Percentiles rank a stretch among this genome's conserved stretches.
Conservation (phyloP, 345 rosid genomes). For the Linum lewisii region DNA sequence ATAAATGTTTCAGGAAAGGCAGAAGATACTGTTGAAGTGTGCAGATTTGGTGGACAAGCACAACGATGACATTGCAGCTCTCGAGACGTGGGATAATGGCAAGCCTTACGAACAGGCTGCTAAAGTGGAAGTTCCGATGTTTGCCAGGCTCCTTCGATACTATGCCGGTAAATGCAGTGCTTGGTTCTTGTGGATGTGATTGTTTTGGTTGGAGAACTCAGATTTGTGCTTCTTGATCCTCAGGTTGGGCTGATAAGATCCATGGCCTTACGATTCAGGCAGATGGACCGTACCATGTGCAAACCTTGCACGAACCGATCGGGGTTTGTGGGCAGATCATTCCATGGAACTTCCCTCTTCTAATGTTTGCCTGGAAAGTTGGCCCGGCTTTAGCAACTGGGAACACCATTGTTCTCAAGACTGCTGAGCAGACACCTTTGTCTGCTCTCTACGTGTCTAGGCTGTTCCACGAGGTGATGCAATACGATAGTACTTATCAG, state of each 20-base stretch:
- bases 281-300: slow-evolving; percentile 69
- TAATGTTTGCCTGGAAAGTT: slow-evolving; percentile 84
- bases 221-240: not conserved
- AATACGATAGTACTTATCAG: too few relatives aligned
- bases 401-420: slow-evolving; percentile 75
- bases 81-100: slow-evolving; percentile 93
- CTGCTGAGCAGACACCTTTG: slow-evolving; percentile 90
- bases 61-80: slow-evolving; percentile 71
- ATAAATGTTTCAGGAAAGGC: slow-evolving; percentile 74
- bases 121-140: slow-evolving; percentile 58
- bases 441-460: slow-evolving; percentile 54
- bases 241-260: slow-evolving; percentile 97
- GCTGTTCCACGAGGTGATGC: slow-evolving; percentile 65
- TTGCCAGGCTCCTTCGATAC: slow-evolving; percentile 59
- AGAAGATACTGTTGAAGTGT: slow-evolving; percentile 47
- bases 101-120: slow-evolving; percentile 80
- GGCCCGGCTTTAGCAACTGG: slow-evolving; percentile 94
- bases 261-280: slow-evolving; percentile 78
- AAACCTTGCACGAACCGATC: slow-evolving; percentile 80
- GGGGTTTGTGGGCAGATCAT: slow-evolving; percentile 95
- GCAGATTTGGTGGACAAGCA: slow-evolving; percentile 87
- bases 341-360: slow-evolving; percentile 96
- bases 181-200: not conserved
- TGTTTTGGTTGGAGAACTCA: slow-evolving; percentile 1
- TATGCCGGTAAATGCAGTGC: slow-evolving; percentile 48